phyloP scores from a whole-genome alignment of 129 eudicot species.

The Flaveria sonorensis region DNA sequence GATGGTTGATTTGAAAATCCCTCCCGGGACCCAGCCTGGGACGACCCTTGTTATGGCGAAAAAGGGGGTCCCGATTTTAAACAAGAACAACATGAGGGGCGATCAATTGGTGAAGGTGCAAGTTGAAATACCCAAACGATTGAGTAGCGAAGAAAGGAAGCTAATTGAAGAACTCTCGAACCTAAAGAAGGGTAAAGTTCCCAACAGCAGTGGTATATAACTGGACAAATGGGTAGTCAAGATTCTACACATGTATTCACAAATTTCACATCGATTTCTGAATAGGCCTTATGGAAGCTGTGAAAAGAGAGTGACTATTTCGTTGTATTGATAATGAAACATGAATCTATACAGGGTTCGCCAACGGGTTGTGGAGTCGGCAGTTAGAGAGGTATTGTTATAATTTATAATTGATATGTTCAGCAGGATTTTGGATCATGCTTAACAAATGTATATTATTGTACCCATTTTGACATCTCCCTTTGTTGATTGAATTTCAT shows the following conservation, averaged over 20 bases:
- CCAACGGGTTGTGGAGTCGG: constrained; percentile 25
- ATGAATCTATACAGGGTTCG: constrained; percentile 13
- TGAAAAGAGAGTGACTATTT: constrained; percentile 19
- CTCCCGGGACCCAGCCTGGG: constrained; percentile 89
- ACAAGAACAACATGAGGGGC: constrained; percentile 73
- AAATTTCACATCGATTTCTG: constrained; percentile 10
- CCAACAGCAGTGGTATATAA: constrained; percentile 50
- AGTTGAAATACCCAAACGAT: constrained; percentile 79
- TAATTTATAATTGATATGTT: constrained; percentile 30
- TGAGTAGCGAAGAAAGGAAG: constrained; percentile 79
- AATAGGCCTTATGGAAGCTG: not conserved
- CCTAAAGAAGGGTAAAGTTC: constrained; percentile 61
- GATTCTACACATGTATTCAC: constrained; percentile 9
- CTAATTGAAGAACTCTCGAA: constrained; percentile 70
- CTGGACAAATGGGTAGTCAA: constrained; percentile 21
- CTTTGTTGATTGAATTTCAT: constrained; percentile 17
- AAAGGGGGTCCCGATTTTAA: constrained; percentile 78
- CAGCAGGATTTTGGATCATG: constrained; percentile 35
- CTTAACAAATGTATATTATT: constrained; percentile 32
- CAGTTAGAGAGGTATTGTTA: constrained; percentile 19
- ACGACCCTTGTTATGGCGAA: constrained; percentile 85
- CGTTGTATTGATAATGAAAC: constrained; percentile 35
- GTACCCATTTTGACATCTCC: not conserved
- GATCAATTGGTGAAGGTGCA: constrained; percentile 94
- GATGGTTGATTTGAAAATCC: constrained; percentile 74